Evolutionary conservation across 225 moss, liverwort and hornwort genomes (phyloP).

Genomic region (Lunularia cruciata): DNA sequence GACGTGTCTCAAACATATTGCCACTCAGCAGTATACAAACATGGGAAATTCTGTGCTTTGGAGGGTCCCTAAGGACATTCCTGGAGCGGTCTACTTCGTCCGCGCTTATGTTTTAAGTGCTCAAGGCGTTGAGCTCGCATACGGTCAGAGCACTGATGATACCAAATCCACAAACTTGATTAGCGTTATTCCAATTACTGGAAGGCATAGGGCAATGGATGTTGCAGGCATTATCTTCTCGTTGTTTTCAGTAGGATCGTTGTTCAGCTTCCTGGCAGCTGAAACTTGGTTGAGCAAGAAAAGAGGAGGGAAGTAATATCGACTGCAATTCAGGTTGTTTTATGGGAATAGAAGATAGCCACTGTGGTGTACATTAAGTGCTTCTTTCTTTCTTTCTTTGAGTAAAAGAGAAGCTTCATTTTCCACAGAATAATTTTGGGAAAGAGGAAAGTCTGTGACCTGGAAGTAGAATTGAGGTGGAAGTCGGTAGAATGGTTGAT

Average conservation of each 20-base stretch:
- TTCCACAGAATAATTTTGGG: too few relatives aligned
- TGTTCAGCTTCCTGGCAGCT: background rate
- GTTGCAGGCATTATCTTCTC: slow-evolving; percentile 53
- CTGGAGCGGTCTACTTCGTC: slow-evolving; percentile 53
- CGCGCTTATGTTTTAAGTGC: slow-evolving; percentile 50
- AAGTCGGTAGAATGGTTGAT: too few relatives aligned
- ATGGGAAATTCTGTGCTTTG: slow-evolving; percentile 29
- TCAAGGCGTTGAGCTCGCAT: slow-evolving; percentile 39
- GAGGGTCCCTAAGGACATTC: slow-evolving; percentile 31
- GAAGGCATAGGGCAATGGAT: slow-evolving; percentile 49
- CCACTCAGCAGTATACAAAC: slow-evolving; percentile 19
- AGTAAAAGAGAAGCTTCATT: too few relatives aligned
- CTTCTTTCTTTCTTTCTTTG: too few relatives aligned
- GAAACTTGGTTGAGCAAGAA: too few relatives aligned
- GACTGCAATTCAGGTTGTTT: too few relatives aligned
- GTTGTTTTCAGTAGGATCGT: background rate
- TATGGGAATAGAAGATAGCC: too few relatives aligned
- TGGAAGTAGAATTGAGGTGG: too few relatives aligned
- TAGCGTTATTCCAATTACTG: slow-evolving; percentile 51
- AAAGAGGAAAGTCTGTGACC: too few relatives aligned
- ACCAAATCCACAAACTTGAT: slow-evolving; percentile 35
- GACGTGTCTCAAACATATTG: slow-evolving; percentile 42
- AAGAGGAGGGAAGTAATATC: too few relatives aligned
- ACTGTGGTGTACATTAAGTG: too few relatives aligned
- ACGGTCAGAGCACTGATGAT: slow-evolving; percentile 43